Evolutionary conservation across 2,329 filamentous ascomycete species (phyloP).

Genomic region (Cladosporium cucumerinum): DNA sequence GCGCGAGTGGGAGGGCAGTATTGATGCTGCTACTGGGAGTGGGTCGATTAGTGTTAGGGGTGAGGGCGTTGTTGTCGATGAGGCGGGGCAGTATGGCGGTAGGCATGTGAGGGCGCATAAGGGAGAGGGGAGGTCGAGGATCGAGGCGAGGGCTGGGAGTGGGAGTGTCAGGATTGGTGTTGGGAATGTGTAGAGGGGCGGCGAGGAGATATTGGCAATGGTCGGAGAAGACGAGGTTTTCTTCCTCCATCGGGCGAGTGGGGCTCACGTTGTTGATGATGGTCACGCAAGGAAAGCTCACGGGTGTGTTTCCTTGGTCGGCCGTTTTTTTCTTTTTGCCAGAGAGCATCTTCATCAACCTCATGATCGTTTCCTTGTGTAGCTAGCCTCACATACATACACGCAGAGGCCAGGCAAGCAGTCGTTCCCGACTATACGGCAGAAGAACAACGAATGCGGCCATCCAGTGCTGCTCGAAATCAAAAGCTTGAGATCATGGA

Average conservation of each 20-base stretch:
- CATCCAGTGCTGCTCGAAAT: background rate
- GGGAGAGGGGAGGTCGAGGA: conserved; percentile 30
- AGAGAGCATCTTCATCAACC: background rate
- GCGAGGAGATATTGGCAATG: too few relatives aligned
- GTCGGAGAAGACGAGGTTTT: background rate
- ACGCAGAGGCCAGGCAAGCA: background rate
- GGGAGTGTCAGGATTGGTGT: conserved; percentile 27
- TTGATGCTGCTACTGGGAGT: conserved; percentile 37
- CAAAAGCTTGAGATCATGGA: background rate
- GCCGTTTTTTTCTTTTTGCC: background rate
- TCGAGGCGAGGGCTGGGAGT: conserved; percentile 34
- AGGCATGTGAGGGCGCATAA: conserved; percentile 40
- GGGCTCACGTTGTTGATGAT: background rate
- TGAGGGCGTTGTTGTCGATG: conserved; percentile 35
- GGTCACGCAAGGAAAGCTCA: background rate
- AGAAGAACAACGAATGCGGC: background rate
- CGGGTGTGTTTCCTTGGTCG: background rate
- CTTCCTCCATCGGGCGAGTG: background rate
- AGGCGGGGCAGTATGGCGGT: conserved; percentile 25
- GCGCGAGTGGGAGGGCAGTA: conserved; percentile 41
- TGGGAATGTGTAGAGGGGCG: conserved; percentile 13
- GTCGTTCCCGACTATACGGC: background rate
- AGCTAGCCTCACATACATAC: background rate
- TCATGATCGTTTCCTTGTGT: background rate
- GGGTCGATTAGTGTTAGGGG: conserved; percentile 40